phyloP scores from a whole-genome alignment of 2,329 filamentous ascomycete species.

The Ophiostoma ips region DNA sequence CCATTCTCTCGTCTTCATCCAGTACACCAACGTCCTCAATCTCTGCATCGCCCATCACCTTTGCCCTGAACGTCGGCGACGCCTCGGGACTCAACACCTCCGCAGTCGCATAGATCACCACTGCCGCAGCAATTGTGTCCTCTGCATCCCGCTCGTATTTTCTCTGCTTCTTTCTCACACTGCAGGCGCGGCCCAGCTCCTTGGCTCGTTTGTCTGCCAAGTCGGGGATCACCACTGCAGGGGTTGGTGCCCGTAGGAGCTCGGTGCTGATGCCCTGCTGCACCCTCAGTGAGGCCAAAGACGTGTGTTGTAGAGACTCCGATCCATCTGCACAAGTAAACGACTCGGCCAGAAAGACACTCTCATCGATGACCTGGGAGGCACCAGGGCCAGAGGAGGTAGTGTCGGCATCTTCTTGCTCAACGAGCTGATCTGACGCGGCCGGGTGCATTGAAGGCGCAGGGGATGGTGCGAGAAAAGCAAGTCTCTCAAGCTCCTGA shows the following conservation, averaged over 20 bases:
- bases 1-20: conserved; percentile 11
- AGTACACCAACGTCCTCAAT: conserved; percentile 9
- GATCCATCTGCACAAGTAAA: conserved; percentile 4
- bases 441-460: conserved; percentile 1
- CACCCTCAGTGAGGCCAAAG: conserved; percentile 8
- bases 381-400: conserved; percentile 5
- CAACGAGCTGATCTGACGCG: conserved; percentile 7
- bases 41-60: conserved; percentile 5
- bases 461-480: conserved; percentile 3
- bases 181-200: conserved; percentile 27
- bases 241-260: conserved; percentile 27
- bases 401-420: conserved; percentile 7
- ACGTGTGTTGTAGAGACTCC: conserved; percentile 7
- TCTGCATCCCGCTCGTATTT: conserved; percentile 33
- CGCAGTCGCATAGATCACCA: conserved; percentile 38
- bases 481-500: conserved; percentile 6
- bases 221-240: conserved; percentile 33
- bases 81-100: conserved; percentile 30
- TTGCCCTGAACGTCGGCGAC: conserved; percentile 19
- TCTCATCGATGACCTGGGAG: conserved; percentile 5
- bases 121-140: conserved; percentile 39
- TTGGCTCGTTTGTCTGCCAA: conserved; percentile 25
- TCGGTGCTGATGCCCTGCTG: conserved; percentile 18
- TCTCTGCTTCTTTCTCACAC: conserved; percentile 31
- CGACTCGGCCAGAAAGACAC: conserved; percentile 2